Evolutionary conservation across 2,329 filamentous ascomycete species (phyloP), one percentile per base, ranked within the genome.

Genomic region (Diplodia sapinea): DNA sequence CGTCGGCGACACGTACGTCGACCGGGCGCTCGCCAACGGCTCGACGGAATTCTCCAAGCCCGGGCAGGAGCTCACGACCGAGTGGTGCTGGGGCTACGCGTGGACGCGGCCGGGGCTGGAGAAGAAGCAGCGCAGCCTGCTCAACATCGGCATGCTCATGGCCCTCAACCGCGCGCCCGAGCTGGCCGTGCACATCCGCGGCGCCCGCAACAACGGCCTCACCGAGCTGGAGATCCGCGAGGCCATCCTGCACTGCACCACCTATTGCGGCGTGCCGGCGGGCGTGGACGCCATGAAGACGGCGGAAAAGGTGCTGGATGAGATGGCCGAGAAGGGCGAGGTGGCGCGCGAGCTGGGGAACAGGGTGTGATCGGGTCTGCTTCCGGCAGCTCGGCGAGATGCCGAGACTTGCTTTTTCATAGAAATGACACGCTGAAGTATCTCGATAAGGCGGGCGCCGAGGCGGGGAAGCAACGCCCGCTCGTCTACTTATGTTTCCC

Each of bases 61-160:
- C 0, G 85, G 86, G 71, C 88, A 90, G 76, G 85, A 89, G 70
- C 81, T 88, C 47, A 84, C 88, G 1, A 89, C 87, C 0, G 87
- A 89, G 77, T 86, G 82, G 74, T 86, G 85, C 78, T 90, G 88
- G 88, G 88, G 87, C 15, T 83, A 83, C 68, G 83, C 85, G 31
- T 91, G 88, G 88, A 85, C 85, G 3, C 83, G 88, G 8, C 87
- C 87, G 0, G 88, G 88, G 0, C 36, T 65, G 17, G 33, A 40
- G 59, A 51, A 29, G 47, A 33, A 36, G n/a, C 59, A 63, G 59
- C 17, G 59, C 17, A 51, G 43, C 29, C 80, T 90, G 66, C 78
- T 90, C 65, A 89, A 89, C 74, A 86, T 90, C 57, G 87, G 84
- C 57, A 89, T 90, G 84, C 79, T 90, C 55, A 86, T 85, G 75